Evolutionary conservation across 495 filamentous ascomycete species (phyloP), one percentile per base, ranked within the genome.

Genomic region (Lentithecium fluviatile): DNA sequence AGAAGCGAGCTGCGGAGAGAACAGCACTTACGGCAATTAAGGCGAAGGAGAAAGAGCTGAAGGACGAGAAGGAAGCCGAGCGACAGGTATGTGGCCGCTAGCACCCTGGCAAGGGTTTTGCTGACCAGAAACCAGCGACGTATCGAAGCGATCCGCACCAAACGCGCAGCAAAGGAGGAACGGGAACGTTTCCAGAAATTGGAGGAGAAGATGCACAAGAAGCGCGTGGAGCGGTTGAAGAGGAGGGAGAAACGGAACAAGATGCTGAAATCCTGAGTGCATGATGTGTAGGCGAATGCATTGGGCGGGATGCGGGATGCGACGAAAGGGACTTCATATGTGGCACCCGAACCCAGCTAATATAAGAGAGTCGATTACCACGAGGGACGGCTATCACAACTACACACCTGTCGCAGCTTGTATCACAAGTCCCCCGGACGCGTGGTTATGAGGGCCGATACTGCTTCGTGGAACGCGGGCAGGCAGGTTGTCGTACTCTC

Each of bases 201-300:
- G 85, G 94, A 89, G 26, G 88, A 93, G 75, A 97, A 91, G 78
- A 97, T 98, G 94, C 94, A 97, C 73, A 83, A 79, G 72, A 97
- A 96, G 80, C 79, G 91, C 63, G 86, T 98, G 23, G 94, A 98
- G 76, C 82, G 94, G 61, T 69, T 96, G 73, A 96, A 89, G 85
- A 82, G 91, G 71, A 85, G 90, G 72, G 94, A 97, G 81, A 97
- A 97, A 84, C 84, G 94, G 73, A 99, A 97, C 75, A 97, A 97
- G 78, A 76, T 95, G 68, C 74, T 97, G 67, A 96, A 92, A 74
- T 95, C 90, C 52, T 96, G 79, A 92, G 46, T 26, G 42, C 13
- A 17, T 12, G 4, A 17, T 38, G n/a, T 19, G 3, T 52, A 10
- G 4, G 29, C 29, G 29, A 10, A 32, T n/a, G n/a, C n/a, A n/a